Base-by-base conservation (phyloP, 495 filamentous ascomycete species). In the Terfezia claveryi region DNA sequence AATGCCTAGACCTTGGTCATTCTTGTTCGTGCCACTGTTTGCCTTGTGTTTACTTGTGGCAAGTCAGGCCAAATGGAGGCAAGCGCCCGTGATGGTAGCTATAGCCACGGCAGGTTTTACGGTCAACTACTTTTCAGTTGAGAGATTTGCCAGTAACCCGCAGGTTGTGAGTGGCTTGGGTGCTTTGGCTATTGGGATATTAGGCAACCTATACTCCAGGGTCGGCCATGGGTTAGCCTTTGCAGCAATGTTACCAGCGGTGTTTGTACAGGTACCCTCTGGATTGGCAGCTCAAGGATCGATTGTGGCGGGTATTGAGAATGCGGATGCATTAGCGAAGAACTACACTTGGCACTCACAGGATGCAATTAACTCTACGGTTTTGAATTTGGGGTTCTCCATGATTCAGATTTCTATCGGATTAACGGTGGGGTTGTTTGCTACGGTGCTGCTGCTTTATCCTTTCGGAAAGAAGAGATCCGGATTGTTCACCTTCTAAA, bases 361-460 rank as follows among this genome's bases (percentile, higher is more conserved):
- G 16, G 50, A 52, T 54, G 7, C 20, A 54, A 20, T 49, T 64
- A 64, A 79, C 61, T 76, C 70, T 52, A 78, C 87, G 52, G 84
- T 86, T 8, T 85, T 89, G 54, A 89, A 85, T 57, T 82, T 96
- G 37, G 77, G 83, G 20, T 87, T 83, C 59, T 81, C 77, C 38
- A 91, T 96, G 71, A 79, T 96, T 50, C 85, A 95, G 63, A 78
- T 95, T 12, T 88, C 89, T 6, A 88, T 94, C 64, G 89, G 85
- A 23, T 92, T 93, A 58, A 89, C 87, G 2, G 86, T 94, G 2
- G 89, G 89, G 8, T 68, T 96, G 37, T 94, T 93, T 63, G 69
- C 93, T 51, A 85, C 85, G 53, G 85, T 85, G 4, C 63, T 94
- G 58, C 71, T 94, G 23, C 80, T 95, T 4, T 96, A 96, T 73